Conservation (phyloP, 2,329 filamentous ascomycete genomes). For the Paramyrothecium roridum region DNA sequence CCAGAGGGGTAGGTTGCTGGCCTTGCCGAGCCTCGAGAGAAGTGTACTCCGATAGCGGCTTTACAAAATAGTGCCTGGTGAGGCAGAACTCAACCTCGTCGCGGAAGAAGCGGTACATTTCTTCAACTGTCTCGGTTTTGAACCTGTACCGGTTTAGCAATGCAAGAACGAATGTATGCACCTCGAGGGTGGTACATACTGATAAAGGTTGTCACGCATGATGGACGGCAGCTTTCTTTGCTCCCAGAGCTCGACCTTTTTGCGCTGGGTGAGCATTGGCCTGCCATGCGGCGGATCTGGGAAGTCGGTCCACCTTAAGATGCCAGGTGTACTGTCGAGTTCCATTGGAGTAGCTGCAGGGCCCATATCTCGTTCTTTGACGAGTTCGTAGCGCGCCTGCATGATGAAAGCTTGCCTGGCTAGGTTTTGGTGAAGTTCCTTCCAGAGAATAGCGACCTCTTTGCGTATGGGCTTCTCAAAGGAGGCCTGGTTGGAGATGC, state of each 20-base stretch:
- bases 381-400: slow-evolving; percentile 52
- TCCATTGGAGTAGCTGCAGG: slow-evolving; percentile 26
- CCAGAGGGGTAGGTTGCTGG: slow-evolving; percentile 10
- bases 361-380: slow-evolving; percentile 44
- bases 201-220: slow-evolving; percentile 50
- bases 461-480: slow-evolving; percentile 35
- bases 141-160: slow-evolving; percentile 32
- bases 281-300: slow-evolving; percentile 52
- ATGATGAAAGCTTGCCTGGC: slow-evolving; percentile 55
- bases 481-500: slow-evolving; percentile 40
- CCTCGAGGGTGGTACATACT: slow-evolving; percentile 30
- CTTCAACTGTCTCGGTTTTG: slow-evolving; percentile 51
- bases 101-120: slow-evolving; percentile 50
- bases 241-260: slow-evolving; percentile 54
- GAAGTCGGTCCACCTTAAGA: slow-evolving; percentile 57
- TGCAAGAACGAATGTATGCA: not conserved
- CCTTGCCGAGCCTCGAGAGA: slow-evolving; percentile 23
- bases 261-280: slow-evolving; percentile 47
- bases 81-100: slow-evolving; percentile 54
- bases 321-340: slow-evolving; percentile 41
- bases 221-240: slow-evolving; percentile 45
- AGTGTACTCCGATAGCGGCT: slow-evolving; percentile 24
- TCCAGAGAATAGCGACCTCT: slow-evolving; percentile 41
- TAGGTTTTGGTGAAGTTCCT: slow-evolving; percentile 52
- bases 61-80: slow-evolving; percentile 41